Percentiles rank a stretch among this genome's conserved stretches.
Evolutionary conservation across 768 basidiomycete genomes (phyloP).

Genomic region (Suillus tomentosus): DNA sequence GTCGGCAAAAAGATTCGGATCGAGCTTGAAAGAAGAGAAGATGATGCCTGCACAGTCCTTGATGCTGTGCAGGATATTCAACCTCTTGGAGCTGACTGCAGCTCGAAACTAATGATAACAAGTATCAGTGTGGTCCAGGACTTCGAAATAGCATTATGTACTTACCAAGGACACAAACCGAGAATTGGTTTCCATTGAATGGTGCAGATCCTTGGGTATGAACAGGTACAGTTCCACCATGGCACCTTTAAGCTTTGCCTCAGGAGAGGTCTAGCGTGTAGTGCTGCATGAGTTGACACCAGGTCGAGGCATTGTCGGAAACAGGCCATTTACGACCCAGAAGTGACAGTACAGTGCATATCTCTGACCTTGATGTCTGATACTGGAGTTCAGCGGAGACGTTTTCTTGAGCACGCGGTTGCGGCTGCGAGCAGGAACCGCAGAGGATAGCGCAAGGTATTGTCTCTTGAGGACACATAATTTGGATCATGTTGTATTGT

Average conservation of each 20-base stretch:
- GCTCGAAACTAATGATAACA: conserved; percentile 3
- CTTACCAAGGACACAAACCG: not conserved
- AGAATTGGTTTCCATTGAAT: not conserved
- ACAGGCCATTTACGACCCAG: conserved; percentile 1
- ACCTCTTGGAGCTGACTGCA: conserved; percentile 4
- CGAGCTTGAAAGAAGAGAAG: conserved; percentile 5
- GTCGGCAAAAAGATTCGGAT: conserved; percentile 1
- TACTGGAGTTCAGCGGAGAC: conserved; percentile 3
- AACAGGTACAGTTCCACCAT: conserved; percentile 9
- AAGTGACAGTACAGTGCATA: conserved; percentile 4
- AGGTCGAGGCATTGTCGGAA: conserved; percentile 1
- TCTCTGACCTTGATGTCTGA: not conserved
- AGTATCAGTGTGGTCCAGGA: not conserved
- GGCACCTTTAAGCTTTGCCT: not conserved
- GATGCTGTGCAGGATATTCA: conserved; percentile 9
- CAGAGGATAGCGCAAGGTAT: not conserved
- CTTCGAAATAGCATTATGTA: not conserved
- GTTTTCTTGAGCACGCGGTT: conserved; percentile 6
- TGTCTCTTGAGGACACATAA: conserved; percentile 7
- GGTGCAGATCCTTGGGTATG: conserved; percentile 2
- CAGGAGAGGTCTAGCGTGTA: conserved; percentile 2
- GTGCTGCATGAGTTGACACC: not conserved
- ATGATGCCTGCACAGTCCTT: conserved; percentile 6
- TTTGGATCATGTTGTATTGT: not conserved
- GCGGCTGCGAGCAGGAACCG: not conserved